These are phyloP conservation scores for Didymella segeticola DNA, from an alignment of 2,329 filamentous ascomycete genomes.

Conservation along the genomic window DNA sequence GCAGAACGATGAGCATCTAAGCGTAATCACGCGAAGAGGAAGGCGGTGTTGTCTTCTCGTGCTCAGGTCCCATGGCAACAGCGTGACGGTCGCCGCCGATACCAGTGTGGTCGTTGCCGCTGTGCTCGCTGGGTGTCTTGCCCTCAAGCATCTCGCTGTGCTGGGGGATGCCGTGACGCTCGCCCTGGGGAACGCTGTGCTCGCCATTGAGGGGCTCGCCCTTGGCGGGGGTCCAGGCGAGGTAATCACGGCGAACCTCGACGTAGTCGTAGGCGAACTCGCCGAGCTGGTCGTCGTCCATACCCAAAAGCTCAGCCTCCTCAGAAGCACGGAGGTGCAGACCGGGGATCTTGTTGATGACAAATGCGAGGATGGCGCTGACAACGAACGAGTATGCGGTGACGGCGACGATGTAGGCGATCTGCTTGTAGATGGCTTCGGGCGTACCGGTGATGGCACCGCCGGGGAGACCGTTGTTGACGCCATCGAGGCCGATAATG, in stretches of 20 bases:
- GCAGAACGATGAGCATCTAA: constrained; percentile 2
- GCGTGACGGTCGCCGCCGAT: constrained; percentile 61
- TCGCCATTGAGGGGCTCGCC: constrained; percentile 67
- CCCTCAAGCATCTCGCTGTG: constrained; percentile 72
- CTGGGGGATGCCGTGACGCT: constrained; percentile 73
- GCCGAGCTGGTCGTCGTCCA: constrained; percentile 90
- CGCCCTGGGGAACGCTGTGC: constrained; percentile 67
- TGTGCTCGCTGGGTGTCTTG: constrained; percentile 56
- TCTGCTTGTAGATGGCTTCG: constrained; percentile 77
- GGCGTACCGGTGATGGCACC: constrained; percentile 79
- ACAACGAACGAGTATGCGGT: constrained; percentile 75
- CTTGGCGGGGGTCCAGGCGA: constrained; percentile 83
- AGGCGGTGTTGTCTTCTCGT: constrained; percentile 38
- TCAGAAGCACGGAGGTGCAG: constrained; percentile 80
- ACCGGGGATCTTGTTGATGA: constrained; percentile 77
- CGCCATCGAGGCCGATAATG: constrained; percentile 76
- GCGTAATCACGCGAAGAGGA: constrained; percentile 17
- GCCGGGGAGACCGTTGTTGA: constrained; percentile 66
- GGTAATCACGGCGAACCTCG: constrained; percentile 85
- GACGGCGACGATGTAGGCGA: constrained; percentile 74
- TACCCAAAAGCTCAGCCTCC: constrained; percentile 83
- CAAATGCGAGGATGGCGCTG: constrained; percentile 74
- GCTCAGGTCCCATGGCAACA: constrained; percentile 54
- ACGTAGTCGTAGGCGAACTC: constrained; percentile 93
- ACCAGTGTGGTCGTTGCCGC: constrained; percentile 55